These are phyloP conservation scores for Cyathus olla DNA, from an alignment of 1,284 basidiomycete genomes.

Conservation along the genomic window DNA sequence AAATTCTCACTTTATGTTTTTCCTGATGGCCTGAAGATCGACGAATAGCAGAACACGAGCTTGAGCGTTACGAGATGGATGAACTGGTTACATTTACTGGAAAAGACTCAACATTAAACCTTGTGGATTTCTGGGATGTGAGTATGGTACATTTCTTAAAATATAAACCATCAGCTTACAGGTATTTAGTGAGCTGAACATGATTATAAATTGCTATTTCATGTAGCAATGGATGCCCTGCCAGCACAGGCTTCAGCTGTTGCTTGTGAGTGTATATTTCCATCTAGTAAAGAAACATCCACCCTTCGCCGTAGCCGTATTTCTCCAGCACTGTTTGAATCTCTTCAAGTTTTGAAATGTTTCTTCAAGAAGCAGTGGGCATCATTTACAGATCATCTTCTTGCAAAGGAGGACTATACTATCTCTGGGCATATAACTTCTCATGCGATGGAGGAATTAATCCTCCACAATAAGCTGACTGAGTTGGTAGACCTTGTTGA, in stretches of 20 bases:
- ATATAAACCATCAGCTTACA: not conserved
- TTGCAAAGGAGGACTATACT: conserved; percentile 1
- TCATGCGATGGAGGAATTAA: conserved; percentile 5
- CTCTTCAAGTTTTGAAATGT: conserved; percentile 11
- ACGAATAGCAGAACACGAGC: not conserved
- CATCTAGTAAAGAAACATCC: not conserved
- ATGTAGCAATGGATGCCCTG: conserved; percentile 23
- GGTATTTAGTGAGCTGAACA: not conserved
- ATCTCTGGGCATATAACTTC: conserved; percentile 6
- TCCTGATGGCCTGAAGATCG: not conserved
- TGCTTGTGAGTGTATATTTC: conserved; percentile 15
- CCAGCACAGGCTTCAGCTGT: conserved; percentile 16
- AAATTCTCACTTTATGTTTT: no score
- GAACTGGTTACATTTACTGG: not conserved
- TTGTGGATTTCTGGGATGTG: not conserved
- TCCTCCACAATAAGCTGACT: not conserved
- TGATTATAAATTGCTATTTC: conserved; percentile 1
- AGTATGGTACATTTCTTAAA: not conserved
- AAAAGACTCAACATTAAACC: not conserved
- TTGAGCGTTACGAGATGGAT: not conserved
- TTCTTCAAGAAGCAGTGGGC: conserved; percentile 1
- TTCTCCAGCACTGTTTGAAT: conserved; percentile 4
- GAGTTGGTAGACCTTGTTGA: no score
- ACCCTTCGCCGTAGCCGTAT: conserved; percentile 7
- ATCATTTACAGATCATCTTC: conserved; percentile 5